A percentile compares a stretch with the other conserved stretches of the same genome.
Evolutionary conservation across 1,284 basidiomycete species (phyloP).

Genomic region (Ceratobasidium theobromae): DNA sequence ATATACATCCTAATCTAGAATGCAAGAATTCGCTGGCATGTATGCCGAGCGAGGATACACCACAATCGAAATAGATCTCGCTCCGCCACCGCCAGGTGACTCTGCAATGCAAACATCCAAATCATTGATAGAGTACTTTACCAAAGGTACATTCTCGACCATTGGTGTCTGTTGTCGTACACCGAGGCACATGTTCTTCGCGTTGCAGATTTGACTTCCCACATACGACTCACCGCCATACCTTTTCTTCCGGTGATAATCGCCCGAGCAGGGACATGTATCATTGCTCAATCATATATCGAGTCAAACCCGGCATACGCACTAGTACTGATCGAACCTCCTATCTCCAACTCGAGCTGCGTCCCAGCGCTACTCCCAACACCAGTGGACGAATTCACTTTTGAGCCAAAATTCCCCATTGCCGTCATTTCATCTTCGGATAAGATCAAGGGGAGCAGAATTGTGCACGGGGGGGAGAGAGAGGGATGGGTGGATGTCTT

Average conservation of each 20-base stretch:
- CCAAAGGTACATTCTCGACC: slow-evolving; percentile 43
- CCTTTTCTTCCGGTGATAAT: slow-evolving; percentile 67
- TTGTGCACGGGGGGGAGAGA: slow-evolving; percentile 45
- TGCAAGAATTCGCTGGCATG: slow-evolving; percentile 49
- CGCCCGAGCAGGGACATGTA: slow-evolving; percentile 52
- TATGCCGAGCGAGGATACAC: slow-evolving; percentile 62
- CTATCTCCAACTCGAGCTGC: slow-evolving; percentile 46
- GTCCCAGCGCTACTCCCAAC: slow-evolving; percentile 45
- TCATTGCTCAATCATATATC: slow-evolving; percentile 67
- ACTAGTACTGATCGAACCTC: slow-evolving; percentile 61
- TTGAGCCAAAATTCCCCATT: slow-evolving; percentile 65
- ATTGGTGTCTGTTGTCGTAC: neutral
- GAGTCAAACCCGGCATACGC: slow-evolving; percentile 63
- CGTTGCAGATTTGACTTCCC: slow-evolving; percentile 39
- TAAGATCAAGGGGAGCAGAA: slow-evolving; percentile 43
- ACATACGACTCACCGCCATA: slow-evolving; percentile 49
- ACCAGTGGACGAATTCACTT: slow-evolving; percentile 54
- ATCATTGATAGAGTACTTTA: slow-evolving; percentile 47
- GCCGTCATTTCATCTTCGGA: slow-evolving; percentile 51
- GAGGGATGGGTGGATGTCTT: slow-evolving; percentile 19
- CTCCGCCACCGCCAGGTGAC: slow-evolving; percentile 37
- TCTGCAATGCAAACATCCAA: slow-evolving; percentile 40
- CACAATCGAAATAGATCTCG: slow-evolving; percentile 57
- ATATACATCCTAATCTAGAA: slow-evolving; percentile 40
- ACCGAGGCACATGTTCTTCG: neutral